Evolutionary conservation across 2,329 filamentous ascomycete genomes (phyloP), one percentile per base, ranked within the genome.

Genomic region (Podosphaera xanthii): DNA sequence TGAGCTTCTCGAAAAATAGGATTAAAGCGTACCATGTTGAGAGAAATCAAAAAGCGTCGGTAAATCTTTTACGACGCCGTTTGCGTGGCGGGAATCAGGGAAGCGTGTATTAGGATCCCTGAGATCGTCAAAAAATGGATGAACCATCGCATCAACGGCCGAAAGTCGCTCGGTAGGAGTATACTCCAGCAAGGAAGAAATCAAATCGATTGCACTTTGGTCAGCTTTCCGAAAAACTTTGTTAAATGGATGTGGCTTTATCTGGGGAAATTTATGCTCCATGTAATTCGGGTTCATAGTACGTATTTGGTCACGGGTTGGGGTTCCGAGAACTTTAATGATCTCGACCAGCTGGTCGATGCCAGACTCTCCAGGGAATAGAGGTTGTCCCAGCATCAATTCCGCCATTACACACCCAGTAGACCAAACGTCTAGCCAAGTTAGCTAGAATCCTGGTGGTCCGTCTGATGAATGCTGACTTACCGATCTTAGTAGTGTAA

Each of bases 271-370:
- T 76, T 97, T 97, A 76, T 98, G 92, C 75, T 98, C 92, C 92
- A 98, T 98, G 74, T 98, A 98, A 74, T 98, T 98, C 61, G 92
- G 92, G 73, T 98, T 98, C 92, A 98, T 98, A 64, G 92, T 98
- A 66, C 92, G 87, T 69, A 98, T 98, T 73, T 98, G 92, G 72
- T 98, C 92, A 64, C 92, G 81, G 42, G 92, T 97, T 22, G 92
- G 92, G 22, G 92, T 98, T 61, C 92, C 92, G 62, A 98, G 76
- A 58, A 98, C 91, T 75, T 98, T 98, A 78, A 98, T 98, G 71
- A 98, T 98, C 73, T 98, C 92, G 53, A 98, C 92, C 56, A 98
- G 77, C 71, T 98, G 92, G 70, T 98, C 92, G 68, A 98, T 98
- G 64, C 92, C 92, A 55, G 92, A 98, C 73, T 98, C 92, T 67